Base-by-base conservation (phyloP, 2,329 filamentous ascomycete genomes). In the Lasiodiplodia hormozganensis region DNA sequence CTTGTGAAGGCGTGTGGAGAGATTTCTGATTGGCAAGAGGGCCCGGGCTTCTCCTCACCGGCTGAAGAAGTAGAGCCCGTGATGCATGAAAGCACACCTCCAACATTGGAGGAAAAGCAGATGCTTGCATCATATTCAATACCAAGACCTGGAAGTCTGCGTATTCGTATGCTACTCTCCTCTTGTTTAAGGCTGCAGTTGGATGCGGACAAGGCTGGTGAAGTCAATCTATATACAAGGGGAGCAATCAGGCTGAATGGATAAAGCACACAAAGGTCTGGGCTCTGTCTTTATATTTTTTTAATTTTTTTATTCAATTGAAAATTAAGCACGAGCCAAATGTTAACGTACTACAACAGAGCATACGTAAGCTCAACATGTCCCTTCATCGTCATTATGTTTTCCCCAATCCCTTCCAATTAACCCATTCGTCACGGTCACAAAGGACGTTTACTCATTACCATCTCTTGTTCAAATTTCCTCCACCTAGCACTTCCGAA, bases 401-500 rank as follows among this genome's bases (percentile, higher is more conserved):
- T 47, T 43, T 43, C 40, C 1, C 8, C 40, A 7, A 2, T 43
- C 6, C 43, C n/a, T 47, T 47, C 43, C 43, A 21, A 47, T 47
- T 47, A 47, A n/a, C 43, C 40, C 40, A 8, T n/a, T 43, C 40
- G 16, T 43, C 40, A 12, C n/a, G 6, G 2, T 40, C n/a, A 6
- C 21, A 10, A 21, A 38, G 25, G 12, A 40, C 54, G 10, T 58
- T n/a, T 21, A 11, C 16, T 56, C 52, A 56, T 56, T 56, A 56
- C 21, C 34, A 36, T 58, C 54, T 58, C 28, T 16, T 21, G 10
- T 25, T 25, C 31, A 21, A 36, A 23, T 34, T 21, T 10, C 18
- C 40, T n/a, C 38, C 18, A 47, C 7, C 34, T 68, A 65, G 57
- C 65, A 71, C 25, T 62, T 40, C 11, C 69, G 47, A 4, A 80